Conservation (phyloP, 2,329 filamentous ascomycete genomes). For the Emydomyces testavorans region DNA sequence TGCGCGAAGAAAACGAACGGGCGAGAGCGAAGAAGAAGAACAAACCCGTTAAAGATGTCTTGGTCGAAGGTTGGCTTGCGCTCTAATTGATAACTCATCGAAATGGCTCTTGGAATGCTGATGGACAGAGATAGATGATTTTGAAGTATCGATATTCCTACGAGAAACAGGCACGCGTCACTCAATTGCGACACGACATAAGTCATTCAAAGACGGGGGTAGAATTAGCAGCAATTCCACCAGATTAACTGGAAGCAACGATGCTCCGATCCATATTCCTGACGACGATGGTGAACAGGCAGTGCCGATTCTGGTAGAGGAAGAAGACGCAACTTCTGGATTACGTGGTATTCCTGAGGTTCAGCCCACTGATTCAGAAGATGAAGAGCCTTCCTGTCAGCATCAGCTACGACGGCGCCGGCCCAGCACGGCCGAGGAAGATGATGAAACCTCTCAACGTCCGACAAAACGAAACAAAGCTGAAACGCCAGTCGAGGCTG, state of each 20-base stretch:
- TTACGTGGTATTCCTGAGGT: conserved; percentile 48
- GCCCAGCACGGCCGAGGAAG: neutral
- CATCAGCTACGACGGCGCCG: conserved; percentile 17
- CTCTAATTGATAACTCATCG: neutral
- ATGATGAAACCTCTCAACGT: neutral
- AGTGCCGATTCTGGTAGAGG: conserved; percentile 45
- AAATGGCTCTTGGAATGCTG: neutral
- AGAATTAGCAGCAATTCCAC: conserved; percentile 51
- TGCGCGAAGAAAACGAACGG: conserved; percentile 68
- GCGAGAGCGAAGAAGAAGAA: conserved; percentile 58
- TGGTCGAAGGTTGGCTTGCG: conserved; percentile 55
- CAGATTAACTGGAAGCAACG: conserved; percentile 47
- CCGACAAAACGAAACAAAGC: conserved; percentile 2
- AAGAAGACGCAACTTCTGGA: conserved; percentile 38
- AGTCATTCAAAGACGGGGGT: conserved; percentile 53
- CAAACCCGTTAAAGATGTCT: conserved; percentile 75
- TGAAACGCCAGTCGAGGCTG: conserved; percentile 10
- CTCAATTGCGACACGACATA: conserved; percentile 74
- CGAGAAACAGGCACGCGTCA: conserved; percentile 77
- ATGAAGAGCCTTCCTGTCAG: conserved; percentile 16
- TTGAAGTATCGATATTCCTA: conserved; percentile 88
- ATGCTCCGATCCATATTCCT: conserved; percentile 42
- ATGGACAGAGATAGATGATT: conserved; percentile 57
- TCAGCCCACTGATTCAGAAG: conserved; percentile 16
- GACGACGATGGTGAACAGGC: conserved; percentile 31